Conservation (phyloP, 768 basidiomycete species). For the Boletus rubroflammeus region DNA sequence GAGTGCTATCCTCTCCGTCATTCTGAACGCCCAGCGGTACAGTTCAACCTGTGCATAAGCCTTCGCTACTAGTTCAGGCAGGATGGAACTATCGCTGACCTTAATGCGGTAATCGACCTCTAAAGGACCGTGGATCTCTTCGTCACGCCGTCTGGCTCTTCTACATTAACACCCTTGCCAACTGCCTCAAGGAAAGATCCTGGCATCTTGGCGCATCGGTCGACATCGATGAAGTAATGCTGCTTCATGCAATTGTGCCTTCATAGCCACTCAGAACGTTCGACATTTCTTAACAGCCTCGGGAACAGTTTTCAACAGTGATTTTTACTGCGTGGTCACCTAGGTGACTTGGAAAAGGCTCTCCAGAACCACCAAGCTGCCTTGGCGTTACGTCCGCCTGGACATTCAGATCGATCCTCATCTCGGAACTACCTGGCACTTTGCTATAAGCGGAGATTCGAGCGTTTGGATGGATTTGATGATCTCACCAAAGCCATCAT, state of each 20-base stretch:
- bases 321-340: not conserved
- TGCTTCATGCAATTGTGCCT: not conserved
- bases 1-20: not conserved
- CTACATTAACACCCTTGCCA: not conserved
- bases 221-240: not conserved
- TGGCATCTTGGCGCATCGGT: not conserved
- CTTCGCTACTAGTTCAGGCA: not conserved
- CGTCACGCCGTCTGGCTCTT: not conserved
- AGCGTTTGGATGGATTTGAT: not conserved
- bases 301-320: not conserved
- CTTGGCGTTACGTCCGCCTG: not conserved
- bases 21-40: not conserved
- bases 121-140: not conserved
- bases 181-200: not conserved
- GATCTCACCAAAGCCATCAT: not conserved
- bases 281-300: not conserved
- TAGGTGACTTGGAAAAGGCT: not conserved
- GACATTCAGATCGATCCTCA: not conserved
- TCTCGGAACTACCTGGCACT: not conserved
- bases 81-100: not conserved
- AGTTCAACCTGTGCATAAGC: not conserved
- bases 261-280: not conserved
- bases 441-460: not conserved
- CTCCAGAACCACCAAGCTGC: not conserved
- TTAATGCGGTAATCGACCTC: not conserved